Evolutionary conservation across 2,329 filamentous ascomycete genomes (phyloP), one percentile per base, ranked within the genome.

Genomic region (Alternaria conjuncta): DNA sequence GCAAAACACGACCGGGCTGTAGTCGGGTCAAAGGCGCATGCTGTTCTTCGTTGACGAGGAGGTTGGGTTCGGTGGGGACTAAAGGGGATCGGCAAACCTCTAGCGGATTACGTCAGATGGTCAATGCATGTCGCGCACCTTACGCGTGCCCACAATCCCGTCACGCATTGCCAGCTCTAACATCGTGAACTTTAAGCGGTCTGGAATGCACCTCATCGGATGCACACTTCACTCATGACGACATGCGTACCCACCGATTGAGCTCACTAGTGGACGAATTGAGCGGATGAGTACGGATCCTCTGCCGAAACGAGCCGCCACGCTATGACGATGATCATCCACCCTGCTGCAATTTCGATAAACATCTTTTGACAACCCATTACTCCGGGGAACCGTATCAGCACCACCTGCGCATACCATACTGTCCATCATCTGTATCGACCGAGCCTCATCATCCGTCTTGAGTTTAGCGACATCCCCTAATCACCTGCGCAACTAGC

Each of bases 251-350:
- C 28, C 54, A 55, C n/a, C 47, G 11, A 20, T 41, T 58, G 32
- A 49, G 46, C 21, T 20, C 43, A 32, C 21, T 45, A 36, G 25
- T 25, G 23, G 43, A 26, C 43, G 44, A 43, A 36, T 47, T 32
- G 21, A 41, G 61, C 64, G 65, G 65, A 67, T 65, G 65, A 57
- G 26, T 43, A 58, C 65, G 65, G 65, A 65, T 60, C 59, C 28
- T 36, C 30, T 61, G 56, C 65, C 65, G 62, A 60, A 57, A 57
- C 62, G 56, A 63, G 55, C 65, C 65, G 65, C 54, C 30, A 63
- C 63, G 65, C 62, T 60, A 63, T 63, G 54, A 63, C 62, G 62
- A 67, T 67, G 62, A 43, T 60, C 56, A 57, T 65, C 56, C 59
- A 63, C 23, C 20, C 43, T 50, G 50, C 56, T 41, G 56, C 46